These are phyloP conservation scores for Trichophyton verrucosum DNA, from an alignment of 2,329 filamentous ascomycete species.

Conservation along the genomic window DNA sequence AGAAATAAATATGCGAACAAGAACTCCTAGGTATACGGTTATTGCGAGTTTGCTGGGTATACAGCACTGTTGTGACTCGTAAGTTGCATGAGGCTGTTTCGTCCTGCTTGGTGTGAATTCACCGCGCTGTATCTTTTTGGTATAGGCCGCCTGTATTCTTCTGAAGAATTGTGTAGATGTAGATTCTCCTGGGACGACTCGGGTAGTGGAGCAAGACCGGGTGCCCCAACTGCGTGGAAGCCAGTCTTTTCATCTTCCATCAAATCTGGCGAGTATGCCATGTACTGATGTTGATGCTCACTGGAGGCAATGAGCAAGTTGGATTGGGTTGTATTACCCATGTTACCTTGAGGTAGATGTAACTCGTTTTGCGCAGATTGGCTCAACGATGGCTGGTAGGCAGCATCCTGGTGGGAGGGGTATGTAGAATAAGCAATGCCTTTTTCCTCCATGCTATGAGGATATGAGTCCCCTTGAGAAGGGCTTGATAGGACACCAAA, in stretches of 20 bases:
- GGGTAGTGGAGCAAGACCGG: background rate
- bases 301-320: background rate
- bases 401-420: background rate
- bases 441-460: background rate
- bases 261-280: background rate
- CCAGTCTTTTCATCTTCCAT: background rate
- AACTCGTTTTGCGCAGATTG: background rate
- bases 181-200: constrained; percentile 4
- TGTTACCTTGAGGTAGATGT: background rate
- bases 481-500: background rate
- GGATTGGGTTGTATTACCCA: background rate
- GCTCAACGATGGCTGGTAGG: background rate
- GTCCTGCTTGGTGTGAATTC: background rate
- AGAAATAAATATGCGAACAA: background rate
- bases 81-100: background rate
- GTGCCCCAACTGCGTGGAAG: background rate
- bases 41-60: background rate
- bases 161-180: background rate
- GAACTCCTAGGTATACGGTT: background rate
- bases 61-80: background rate
- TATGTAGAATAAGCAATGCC: background rate
- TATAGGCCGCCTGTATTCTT: background rate
- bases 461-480: background rate
- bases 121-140: background rate
- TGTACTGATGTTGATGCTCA: background rate